Conservation (phyloP, 495 filamentous ascomycete genomes). For the Pyrenula aspistea region DNA sequence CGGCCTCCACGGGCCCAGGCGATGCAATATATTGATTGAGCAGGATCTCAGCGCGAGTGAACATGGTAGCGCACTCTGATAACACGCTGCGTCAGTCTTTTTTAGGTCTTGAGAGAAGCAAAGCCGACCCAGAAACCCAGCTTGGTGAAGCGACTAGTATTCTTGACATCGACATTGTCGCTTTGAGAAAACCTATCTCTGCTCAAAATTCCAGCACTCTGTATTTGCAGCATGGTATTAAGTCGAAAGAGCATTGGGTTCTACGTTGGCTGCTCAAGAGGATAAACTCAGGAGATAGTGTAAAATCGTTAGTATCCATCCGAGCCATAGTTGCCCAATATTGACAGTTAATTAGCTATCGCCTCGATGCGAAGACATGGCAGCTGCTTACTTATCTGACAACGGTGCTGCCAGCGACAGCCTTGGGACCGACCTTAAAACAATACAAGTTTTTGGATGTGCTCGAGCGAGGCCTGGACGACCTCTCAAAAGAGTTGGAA, state of each 20-base stretch:
- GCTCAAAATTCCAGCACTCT: not conserved
- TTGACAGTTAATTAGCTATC: slow-evolving; percentile 15
- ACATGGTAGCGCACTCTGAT: no score
- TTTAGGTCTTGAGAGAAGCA: slow-evolving; percentile 37
- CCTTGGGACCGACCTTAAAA: slow-evolving; percentile 33
- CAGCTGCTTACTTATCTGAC: slow-evolving; percentile 35
- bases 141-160: slow-evolving; percentile 35
- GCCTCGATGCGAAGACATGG: slow-evolving; percentile 33
- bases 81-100: slow-evolving; percentile 39
- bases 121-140: slow-evolving; percentile 24
- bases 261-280: slow-evolving; percentile 57
- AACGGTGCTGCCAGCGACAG: slow-evolving; percentile 28
- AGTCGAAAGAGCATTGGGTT: slow-evolving; percentile 51
- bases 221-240: not conserved
- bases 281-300: slow-evolving; percentile 24
- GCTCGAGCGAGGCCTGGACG: slow-evolving; percentile 14
- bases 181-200: slow-evolving; percentile 10
- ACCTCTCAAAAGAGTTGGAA: slow-evolving; percentile 9
- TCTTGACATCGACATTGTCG: slow-evolving; percentile 27
- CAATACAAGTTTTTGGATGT: slow-evolving; percentile 37
- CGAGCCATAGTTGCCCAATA: slow-evolving; percentile 2
- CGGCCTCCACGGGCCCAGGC: no score
- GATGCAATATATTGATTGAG: no score
- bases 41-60: no score
- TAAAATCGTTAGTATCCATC: slow-evolving; percentile 8